Conservation (phyloP, 305 asterid species). For the Caryopteris hybrid region DNA sequence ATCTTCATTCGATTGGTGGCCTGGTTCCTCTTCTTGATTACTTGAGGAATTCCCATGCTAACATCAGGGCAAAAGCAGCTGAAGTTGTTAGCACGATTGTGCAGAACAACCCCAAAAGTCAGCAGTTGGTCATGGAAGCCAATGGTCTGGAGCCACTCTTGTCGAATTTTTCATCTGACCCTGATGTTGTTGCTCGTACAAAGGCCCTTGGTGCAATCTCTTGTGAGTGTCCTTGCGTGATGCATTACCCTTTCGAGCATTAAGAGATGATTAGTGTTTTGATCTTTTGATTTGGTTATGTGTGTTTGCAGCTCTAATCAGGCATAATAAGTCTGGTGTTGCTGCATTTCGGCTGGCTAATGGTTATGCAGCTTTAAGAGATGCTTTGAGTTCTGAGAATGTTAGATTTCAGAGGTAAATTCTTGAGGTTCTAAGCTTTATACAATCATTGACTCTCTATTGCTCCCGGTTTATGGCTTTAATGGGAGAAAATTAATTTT, state of each 20-base stretch:
- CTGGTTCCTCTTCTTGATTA: constrained; percentile 68
- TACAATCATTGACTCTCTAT: too few species aligned
- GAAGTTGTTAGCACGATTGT: constrained; percentile 87
- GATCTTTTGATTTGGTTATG: neutral
- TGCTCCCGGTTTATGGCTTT: too few species aligned
- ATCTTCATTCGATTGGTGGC: constrained; percentile 89
- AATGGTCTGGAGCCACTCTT: constrained; percentile 77
- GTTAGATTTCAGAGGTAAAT: constrained; percentile 69
- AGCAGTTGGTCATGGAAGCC: constrained; percentile 82
- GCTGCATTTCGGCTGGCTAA: constrained; percentile 79
- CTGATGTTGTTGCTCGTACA: constrained; percentile 70
- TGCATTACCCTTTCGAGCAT: neutral
- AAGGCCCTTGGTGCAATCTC: constrained; percentile 92
- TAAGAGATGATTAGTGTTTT: neutral
- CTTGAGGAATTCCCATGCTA: constrained; percentile 65
- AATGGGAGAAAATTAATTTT: too few species aligned
- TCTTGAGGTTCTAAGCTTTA: neutral
- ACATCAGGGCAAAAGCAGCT: constrained; percentile 88
- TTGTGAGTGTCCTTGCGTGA: constrained; percentile 37
- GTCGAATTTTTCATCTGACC: constrained; percentile 64
- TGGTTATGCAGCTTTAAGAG: constrained; percentile 73
- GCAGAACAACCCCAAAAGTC: constrained; percentile 90
- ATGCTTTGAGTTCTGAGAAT: constrained; percentile 64
- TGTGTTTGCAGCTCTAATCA: constrained; percentile 60
- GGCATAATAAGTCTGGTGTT: constrained; percentile 73